These are phyloP conservation scores for Carex cristatella DNA, from an alignment of 176 grass and related monocot species.

Conservation along the genomic window DNA sequence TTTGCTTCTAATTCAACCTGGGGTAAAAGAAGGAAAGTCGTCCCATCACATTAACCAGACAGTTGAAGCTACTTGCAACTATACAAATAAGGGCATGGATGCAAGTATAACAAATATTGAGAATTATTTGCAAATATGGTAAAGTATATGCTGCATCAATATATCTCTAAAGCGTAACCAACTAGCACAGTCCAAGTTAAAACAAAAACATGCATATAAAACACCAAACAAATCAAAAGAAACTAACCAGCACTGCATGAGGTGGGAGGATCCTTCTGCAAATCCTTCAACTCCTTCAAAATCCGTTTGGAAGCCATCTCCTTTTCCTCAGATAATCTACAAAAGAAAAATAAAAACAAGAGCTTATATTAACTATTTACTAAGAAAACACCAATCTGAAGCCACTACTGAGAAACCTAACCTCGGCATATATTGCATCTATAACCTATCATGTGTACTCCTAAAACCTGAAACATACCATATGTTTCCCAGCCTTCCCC, in stretches of 20 bases:
- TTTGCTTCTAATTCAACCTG: not conserved
- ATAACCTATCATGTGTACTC: not conserved
- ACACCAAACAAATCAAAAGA: not conserved
- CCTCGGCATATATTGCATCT: not conserved
- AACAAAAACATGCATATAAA: not conserved
- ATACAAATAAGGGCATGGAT: not conserved
- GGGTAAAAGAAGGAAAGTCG: not conserved
- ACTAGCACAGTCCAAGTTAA: not conserved
- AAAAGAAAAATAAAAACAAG: not conserved
- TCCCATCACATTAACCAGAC: not conserved
- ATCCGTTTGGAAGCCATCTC: slow-evolving; percentile 87
- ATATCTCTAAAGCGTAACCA: not conserved
- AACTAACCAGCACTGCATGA: slow-evolving; percentile 79
- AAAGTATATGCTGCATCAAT: not conserved
- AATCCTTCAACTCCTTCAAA: slow-evolving; percentile 88
- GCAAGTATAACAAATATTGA: not conserved
- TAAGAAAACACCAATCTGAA: not conserved
- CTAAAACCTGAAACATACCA: not conserved
- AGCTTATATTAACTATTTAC: not conserved
- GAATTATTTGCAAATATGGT: not conserved
- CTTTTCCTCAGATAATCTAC: slow-evolving; percentile 1
- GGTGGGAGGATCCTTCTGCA: slow-evolving; percentile 77
- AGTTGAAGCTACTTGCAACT: not conserved
- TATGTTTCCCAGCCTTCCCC: not conserved
- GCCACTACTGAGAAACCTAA: not conserved